These are phyloP conservation scores for Kazachstania taianensis DNA, from an alignment of 805 yeast genomes.

Conservation along the genomic window DNA sequence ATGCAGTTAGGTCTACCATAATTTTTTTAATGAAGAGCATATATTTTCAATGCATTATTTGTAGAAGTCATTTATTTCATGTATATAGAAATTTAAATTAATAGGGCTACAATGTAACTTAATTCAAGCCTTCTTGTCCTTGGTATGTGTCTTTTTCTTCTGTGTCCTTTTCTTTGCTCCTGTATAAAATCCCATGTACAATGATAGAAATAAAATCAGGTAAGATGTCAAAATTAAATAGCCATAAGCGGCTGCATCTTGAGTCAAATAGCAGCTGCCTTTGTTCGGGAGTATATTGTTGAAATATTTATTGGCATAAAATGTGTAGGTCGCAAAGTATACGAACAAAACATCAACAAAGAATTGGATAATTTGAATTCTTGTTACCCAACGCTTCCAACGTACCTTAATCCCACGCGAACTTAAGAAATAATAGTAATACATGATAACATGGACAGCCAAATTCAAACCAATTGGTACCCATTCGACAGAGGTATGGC, in stretches of 20 bases:
- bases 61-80: not conserved
- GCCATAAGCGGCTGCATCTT: slow-evolving; percentile 86
- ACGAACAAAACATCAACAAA: slow-evolving; percentile 63
- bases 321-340: slow-evolving; percentile 73
- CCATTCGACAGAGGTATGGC: slow-evolving; percentile 71
- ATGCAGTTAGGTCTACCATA: not conserved
- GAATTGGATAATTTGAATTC: slow-evolving; percentile 71
- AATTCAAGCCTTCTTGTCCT: not conserved
- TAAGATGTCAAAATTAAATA: slow-evolving; percentile 80
- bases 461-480: slow-evolving; percentile 66
- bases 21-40: not conserved
- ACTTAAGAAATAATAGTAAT: slow-evolving; percentile 74
- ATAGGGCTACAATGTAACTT: not conserved
- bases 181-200: slow-evolving; percentile 80
- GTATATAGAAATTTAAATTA: too few species aligned
- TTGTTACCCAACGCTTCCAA: slow-evolving; percentile 88
- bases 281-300: slow-evolving; percentile 52
- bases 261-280: slow-evolving; percentile 85
- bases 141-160: slow-evolving; percentile 7
- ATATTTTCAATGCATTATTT: not conserved
- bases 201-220: slow-evolving; percentile 79
- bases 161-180: slow-evolving; percentile 18
- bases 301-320: slow-evolving; percentile 63
- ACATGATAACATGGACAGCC: slow-evolving; percentile 76
- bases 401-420: slow-evolving; percentile 78